A percentile compares a stretch with the other conserved stretches of the same genome.
phyloP scores from a whole-genome alignment of 176 grass and related monocot species.

The Raddia distichophylla region DNA sequence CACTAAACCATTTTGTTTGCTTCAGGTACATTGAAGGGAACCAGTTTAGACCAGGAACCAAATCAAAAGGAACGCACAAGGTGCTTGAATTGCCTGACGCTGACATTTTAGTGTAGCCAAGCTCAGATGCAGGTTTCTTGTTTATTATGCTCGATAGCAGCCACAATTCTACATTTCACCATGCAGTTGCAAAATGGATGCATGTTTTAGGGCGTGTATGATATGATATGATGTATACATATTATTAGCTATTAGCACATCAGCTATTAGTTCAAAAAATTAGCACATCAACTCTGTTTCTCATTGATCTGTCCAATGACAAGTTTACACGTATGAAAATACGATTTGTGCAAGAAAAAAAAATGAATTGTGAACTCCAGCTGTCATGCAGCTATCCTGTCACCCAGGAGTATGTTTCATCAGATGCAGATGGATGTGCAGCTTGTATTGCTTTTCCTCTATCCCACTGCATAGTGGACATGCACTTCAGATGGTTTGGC shows the following conservation, averaged over 20 bases:
- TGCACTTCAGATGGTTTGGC: slow-evolving; percentile 18
- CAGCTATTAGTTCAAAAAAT: background rate
- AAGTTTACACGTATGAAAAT: slow-evolving; percentile 5
- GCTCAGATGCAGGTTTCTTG: background rate
- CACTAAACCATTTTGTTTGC: slow-evolving; percentile 12
- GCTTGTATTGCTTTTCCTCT: slow-evolving; percentile 11
- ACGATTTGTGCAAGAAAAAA: background rate
- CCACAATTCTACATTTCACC: slow-evolving; percentile 8
- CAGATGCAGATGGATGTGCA: slow-evolving; percentile 1
- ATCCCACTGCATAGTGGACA: slow-evolving; percentile 27
- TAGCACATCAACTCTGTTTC: background rate
- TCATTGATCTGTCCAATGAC: background rate
- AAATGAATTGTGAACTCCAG: background rate
- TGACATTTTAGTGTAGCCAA: slow-evolving; percentile 67
- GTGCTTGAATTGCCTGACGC: slow-evolving; percentile 80
- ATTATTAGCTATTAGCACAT: background rate
- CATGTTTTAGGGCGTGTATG: slow-evolving; percentile 30
- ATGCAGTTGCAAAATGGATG: background rate
- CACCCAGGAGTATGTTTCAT: background rate
- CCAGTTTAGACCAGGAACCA: slow-evolving; percentile 81
- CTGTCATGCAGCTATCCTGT: background rate
- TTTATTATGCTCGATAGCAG: background rate
- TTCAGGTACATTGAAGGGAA: slow-evolving; percentile 88
- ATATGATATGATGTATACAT: slow-evolving; percentile 9
- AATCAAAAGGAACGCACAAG: slow-evolving; percentile 86